Evolutionary conservation across 2,329 filamentous ascomycete species (phyloP), one percentile per base, ranked within the genome.

Genomic region (Botrytis deweyae): DNA sequence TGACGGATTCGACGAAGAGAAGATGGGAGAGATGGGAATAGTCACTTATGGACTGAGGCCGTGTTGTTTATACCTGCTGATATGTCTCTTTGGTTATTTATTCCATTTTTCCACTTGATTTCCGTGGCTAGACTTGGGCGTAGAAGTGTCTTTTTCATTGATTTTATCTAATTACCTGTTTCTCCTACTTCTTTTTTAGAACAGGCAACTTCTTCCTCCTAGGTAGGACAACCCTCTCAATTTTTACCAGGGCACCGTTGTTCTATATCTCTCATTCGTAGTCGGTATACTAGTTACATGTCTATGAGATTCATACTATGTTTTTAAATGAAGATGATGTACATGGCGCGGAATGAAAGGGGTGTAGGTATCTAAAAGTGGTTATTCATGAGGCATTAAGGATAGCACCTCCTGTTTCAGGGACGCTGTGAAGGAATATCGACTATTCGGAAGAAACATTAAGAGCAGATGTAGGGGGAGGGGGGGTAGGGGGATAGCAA

Each of bases 61-160:
- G 16, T 59, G 3, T 8, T 62, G 36, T 61, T 70, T 14, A 16
- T 70, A 20, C 38, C 38, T 18, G 25, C 52, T 22, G 25, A 16
- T 62, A 18, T 4, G 9, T 29, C 4, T 29, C 14, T 16, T 9
- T 18, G 14, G 3, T n/a, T 29, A 1, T n/a, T 4, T 18, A 8
- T 29, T 29, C 14, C 16, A 8, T 29, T 8, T 4, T 29, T 16
- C 14, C 18, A 7, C 0, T 29, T 18, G 0, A 16, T 18, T 8
- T 29, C n/a, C 16, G 3, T n/a, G 14, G n/a, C 0, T 55, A 7
- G 14, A 55, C 6, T 29, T 29, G 14, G 14, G 4, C 0, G 12
- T 18, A 29, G 6, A 18, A 2, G 1, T 29, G 3, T 18, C 6
- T 18, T 16, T 55, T 9, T 29, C 25, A 18, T 8, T 55, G n/a